A percentile compares a stretch with the other conserved stretches of the same genome.
phyloP scores from a whole-genome alignment of 2,329 filamentous ascomycete species.

The Myotisia sp. region DNA sequence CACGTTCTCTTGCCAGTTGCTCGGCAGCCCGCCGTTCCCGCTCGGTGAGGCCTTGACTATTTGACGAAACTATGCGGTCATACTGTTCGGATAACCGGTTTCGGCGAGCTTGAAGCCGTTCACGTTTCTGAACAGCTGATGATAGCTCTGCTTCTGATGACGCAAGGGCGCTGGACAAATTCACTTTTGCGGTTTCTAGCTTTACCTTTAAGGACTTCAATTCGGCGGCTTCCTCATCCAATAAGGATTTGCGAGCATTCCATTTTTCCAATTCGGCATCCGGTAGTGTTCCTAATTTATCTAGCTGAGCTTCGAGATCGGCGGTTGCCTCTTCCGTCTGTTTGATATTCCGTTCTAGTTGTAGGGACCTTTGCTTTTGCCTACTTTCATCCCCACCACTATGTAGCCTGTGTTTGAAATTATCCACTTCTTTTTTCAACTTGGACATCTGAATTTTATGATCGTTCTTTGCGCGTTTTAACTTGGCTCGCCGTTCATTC shows the following conservation, averaged over 20 bases:
- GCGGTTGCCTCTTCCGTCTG: conserved; percentile 50
- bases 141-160: conserved; percentile 41
- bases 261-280: conserved; percentile 42
- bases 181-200: conserved; percentile 35
- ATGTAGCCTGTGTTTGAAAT: conserved; percentile 42
- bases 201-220: conserved; percentile 39
- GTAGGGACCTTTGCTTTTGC: conserved; percentile 46
- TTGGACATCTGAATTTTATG: conserved; percentile 45
- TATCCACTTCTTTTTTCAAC: conserved; percentile 48
- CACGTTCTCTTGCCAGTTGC: conserved; percentile 27
- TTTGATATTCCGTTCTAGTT: conserved; percentile 47
- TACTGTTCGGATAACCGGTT: conserved; percentile 48
- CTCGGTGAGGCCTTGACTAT: conserved; percentile 43
- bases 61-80: conserved; percentile 41
- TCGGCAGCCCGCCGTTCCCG: conserved; percentile 37
- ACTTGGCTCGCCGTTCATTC: conserved; percentile 43
- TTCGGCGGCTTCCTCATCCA: conserved; percentile 40
- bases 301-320: conserved; percentile 40
- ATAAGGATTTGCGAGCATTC: conserved; percentile 38
- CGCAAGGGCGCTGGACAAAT: conserved; percentile 38
- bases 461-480: conserved; percentile 47
- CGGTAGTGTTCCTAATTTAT: conserved; percentile 42
- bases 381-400: conserved; percentile 48
- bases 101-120: conserved; percentile 44
- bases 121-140: conserved; percentile 40